Evolutionary conservation across 805 yeast species (phyloP), one percentile per base, ranked within the genome.

Genomic region (Middelhovenomyces tepae): DNA sequence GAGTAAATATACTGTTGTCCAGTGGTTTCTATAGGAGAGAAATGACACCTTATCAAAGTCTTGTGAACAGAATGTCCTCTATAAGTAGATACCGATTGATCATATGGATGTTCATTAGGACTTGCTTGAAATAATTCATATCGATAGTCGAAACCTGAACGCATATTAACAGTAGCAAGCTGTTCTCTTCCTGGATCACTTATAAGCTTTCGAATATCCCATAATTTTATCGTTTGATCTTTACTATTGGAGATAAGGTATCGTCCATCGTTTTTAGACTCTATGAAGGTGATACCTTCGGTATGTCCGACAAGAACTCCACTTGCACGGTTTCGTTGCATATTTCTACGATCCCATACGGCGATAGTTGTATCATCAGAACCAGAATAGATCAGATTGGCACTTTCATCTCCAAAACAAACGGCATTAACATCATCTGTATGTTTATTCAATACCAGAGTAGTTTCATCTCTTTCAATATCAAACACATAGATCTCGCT

Each of bases 321-420:
- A 16, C 44, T 47, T 22, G 38, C 39, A 7, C 36, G 37, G 32
- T 38, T 32, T 10, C 33, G 30, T 8, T 32, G 33, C 13, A 37
- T 36, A n/a, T n/a, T n/a, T 23, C 56, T 43, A 8, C 38, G 30
- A 45, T 69, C 74, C 74, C 74, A 69, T 64, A 69, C 63, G 33
- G 66, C 49, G 26, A 69, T 58, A 3, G 68, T 60, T 18, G 69
- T 62, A 40, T 69, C 75, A 42, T 69, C 75, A 1, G 70, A 63
- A 0, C 73, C 74, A 43, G 67, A 57, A 43, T 65, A 65, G 3
- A 67, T 59, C 11, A 67, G 58, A 40, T 66, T 64, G 16, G 43
- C 43, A 5, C 39, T 32, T 16, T 43, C 50, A 26, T 46, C 53
- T 21, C 48, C 39, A 28, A 37, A 50, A 19, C 47, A 28, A 18